Evolutionary conservation across 345 rosid species (phyloP).

Genomic region (Euphorbia tirucalli): DNA sequence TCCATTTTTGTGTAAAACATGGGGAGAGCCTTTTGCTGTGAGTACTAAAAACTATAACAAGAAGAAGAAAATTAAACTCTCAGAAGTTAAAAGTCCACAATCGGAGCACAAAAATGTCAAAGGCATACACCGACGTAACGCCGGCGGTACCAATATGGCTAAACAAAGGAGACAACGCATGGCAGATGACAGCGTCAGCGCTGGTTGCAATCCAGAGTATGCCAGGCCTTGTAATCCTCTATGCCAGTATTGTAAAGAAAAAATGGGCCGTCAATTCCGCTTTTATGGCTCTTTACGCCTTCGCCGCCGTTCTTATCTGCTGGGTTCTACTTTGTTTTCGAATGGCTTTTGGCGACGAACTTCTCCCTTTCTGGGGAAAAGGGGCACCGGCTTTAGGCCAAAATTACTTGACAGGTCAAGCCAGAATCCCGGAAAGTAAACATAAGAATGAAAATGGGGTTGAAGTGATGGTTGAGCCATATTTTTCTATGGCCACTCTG

Average conservation of each 20-base stretch:
- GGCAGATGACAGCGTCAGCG: slow-evolving; percentile 30
- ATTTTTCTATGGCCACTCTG: slow-evolving; percentile 18
- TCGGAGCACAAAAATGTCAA: neutral
- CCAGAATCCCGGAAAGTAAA: slow-evolving; percentile 20
- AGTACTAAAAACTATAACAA: no score
- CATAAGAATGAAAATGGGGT: slow-evolving; percentile 2
- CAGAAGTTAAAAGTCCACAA: no score
- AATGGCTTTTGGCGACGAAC: slow-evolving; percentile 27
- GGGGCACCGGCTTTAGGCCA: slow-evolving; percentile 27
- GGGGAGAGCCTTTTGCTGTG: no score
- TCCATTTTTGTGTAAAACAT: no score
- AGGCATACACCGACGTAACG: neutral
- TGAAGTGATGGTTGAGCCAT: slow-evolving; percentile 5
- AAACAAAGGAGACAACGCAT: slow-evolving; percentile 37
- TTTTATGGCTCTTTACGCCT: slow-evolving; percentile 30
- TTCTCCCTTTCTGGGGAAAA: slow-evolving; percentile 29
- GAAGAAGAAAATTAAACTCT: no score
- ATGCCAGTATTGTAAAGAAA: slow-evolving; percentile 30
- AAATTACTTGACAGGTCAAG: slow-evolving; percentile 13
- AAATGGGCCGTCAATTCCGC: slow-evolving; percentile 36
- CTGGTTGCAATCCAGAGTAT: slow-evolving; percentile 31
- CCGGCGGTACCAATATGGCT: slow-evolving; percentile 28
- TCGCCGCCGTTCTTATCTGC: slow-evolving; percentile 32
- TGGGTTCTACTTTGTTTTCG: slow-evolving; percentile 29
- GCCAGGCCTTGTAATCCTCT: slow-evolving; percentile 33